Conservation (phyloP, 495 filamentous ascomycete genomes). For the Hypoxylon fuscum region DNA sequence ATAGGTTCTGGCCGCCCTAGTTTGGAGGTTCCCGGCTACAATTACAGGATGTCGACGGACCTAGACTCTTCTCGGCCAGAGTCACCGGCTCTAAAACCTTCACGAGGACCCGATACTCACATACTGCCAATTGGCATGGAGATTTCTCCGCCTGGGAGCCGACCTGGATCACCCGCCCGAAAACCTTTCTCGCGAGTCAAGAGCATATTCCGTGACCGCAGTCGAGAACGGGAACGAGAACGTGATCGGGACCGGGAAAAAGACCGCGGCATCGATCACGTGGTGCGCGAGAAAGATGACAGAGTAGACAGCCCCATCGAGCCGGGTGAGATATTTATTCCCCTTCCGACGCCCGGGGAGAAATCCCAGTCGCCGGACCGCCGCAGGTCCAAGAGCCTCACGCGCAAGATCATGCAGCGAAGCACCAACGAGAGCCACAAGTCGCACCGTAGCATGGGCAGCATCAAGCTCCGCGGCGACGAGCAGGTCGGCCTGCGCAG, state of each 20-base stretch:
- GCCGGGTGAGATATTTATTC: conserved; percentile 25
- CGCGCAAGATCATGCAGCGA: conserved; percentile 42
- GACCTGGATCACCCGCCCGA: conserved; percentile 53
- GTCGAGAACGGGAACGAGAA: conserved; percentile 49
- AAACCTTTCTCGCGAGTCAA: conserved; percentile 57
- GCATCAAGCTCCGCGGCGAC: conserved; percentile 50
- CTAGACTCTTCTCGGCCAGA: conserved; percentile 52
- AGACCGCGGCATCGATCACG: conserved; percentile 13
- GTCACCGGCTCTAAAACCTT: conserved; percentile 47
- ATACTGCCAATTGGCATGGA: conserved; percentile 55
- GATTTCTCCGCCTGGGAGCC: conserved; percentile 52
- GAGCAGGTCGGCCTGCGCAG: conserved; percentile 52
- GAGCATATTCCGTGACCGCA: conserved; percentile 59
- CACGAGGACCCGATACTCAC: conserved; percentile 39
- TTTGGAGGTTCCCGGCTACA: conserved; percentile 50
- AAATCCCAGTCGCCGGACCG: conserved; percentile 42
- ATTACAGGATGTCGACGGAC: conserved; percentile 50
- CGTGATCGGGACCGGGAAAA: conserved; percentile 37
- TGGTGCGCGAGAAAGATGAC: conserved; percentile 41
- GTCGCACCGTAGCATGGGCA: conserved; percentile 51
- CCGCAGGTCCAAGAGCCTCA: conserved; percentile 50
- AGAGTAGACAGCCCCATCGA: conserved; percentile 31
- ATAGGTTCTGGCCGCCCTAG: conserved; percentile 44
- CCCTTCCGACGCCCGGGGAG: conserved; percentile 36
- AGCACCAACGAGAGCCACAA: conserved; percentile 48